Conservation (phyloP, 305 asterid species). For the Solanum hybrid region DNA sequence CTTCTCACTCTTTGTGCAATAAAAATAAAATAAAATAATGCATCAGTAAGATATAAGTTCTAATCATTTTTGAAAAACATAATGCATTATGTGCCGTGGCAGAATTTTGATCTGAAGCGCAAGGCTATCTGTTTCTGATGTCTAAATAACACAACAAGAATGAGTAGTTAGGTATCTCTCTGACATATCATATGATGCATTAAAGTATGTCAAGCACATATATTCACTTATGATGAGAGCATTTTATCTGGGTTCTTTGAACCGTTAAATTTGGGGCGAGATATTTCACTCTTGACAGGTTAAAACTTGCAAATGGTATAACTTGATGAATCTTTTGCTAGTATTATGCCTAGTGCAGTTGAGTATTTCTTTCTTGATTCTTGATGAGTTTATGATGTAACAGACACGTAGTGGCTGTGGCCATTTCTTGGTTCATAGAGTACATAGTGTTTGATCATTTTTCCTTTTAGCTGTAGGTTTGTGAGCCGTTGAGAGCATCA, state of each 20-base stretch:
- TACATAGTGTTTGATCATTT: neutral
- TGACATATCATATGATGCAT: neutral
- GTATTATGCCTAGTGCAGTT: neutral
- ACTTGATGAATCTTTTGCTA: neutral
- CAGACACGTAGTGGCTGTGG: neutral
- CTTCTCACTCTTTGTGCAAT: neutral
- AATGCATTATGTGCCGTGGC: neutral
- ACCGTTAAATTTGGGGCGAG: neutral
- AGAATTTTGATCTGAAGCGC: neutral
- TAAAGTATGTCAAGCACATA: neutral
- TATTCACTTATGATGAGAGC: neutral
- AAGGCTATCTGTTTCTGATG: neutral
- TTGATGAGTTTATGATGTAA: neutral
- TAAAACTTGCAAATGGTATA: neutral
- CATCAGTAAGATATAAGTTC: neutral
- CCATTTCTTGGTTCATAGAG: neutral
- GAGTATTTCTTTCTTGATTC: neutral
- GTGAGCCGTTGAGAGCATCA: constrained; percentile 64
- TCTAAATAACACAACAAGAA: neutral
- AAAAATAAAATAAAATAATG: neutral
- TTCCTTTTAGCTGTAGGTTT: constrained; percentile 37
- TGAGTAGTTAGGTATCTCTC: neutral
- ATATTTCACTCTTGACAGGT: neutral
- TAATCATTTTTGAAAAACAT: neutral
- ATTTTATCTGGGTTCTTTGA: neutral